Conservation (phyloP, 352 stramenopile genomes). For the Globisporangium orthogonon region DNA sequence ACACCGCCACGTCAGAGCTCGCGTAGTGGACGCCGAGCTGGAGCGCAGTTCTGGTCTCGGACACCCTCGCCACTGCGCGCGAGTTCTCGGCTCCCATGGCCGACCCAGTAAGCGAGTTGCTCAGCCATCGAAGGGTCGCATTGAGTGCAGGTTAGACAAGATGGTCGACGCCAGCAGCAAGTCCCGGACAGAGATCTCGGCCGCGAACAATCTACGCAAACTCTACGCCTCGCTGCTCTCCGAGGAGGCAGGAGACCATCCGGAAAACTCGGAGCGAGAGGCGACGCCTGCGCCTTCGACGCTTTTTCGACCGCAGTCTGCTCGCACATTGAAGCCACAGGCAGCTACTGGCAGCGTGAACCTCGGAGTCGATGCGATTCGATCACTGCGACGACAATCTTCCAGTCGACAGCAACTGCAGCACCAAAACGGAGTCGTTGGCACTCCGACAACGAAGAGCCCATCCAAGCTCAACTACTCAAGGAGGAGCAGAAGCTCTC, state of each 20-base stretch:
- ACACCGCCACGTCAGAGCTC: constrained; percentile 41
- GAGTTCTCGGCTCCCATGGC: constrained; percentile 41
- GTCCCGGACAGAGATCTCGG: constrained; percentile 24
- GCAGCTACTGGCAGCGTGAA: background rate
- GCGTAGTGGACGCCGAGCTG: constrained; percentile 47
- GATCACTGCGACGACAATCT: constrained; percentile 14
- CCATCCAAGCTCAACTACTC: constrained; percentile 3
- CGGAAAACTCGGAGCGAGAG: background rate
- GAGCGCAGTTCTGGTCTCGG: constrained; percentile 19
- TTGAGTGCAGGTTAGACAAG: background rate
- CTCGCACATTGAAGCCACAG: constrained; percentile 3
- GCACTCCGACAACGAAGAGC: background rate
- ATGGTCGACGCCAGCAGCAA: constrained; percentile 6
- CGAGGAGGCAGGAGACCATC: background rate
- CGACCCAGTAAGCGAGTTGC: too few relatives aligned
- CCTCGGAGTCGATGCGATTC: constrained; percentile 15
- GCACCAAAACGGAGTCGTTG: background rate
- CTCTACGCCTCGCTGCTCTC: constrained; percentile 17
- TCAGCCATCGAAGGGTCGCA: too few relatives aligned
- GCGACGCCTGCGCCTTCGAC: background rate
- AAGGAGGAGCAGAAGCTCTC: background rate
- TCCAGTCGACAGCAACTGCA: background rate
- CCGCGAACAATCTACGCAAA: constrained; percentile 21
- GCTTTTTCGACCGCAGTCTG: constrained; percentile 8
- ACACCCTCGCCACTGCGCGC: constrained; percentile 1